Conservation (phyloP, 768 basidiomycete genomes). For the Coprinopsis cinerea region DNA sequence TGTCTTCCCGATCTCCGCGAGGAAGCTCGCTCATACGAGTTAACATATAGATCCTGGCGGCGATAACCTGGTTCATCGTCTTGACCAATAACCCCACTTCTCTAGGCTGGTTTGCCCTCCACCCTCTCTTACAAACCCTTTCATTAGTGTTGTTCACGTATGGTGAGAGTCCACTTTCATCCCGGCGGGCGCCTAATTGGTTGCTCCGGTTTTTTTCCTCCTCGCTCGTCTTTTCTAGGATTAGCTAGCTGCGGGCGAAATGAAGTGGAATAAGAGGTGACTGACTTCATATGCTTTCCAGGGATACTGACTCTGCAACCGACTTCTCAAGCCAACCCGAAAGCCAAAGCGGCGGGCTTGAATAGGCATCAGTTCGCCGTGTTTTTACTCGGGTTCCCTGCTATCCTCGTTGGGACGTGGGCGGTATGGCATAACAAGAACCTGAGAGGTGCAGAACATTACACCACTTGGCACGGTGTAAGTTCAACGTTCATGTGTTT, state of each 20-base stretch:
- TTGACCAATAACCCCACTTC: conserved; percentile 38
- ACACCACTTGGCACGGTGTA: conserved; percentile 74
- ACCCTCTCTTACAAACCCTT: conserved; percentile 58
- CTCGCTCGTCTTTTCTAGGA: too few relatives aligned
- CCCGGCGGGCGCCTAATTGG: background rate
- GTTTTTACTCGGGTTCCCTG: conserved; percentile 47
- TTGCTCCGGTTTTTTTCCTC: too few relatives aligned
- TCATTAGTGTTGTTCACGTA: conserved; percentile 53
- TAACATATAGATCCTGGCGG: conserved; percentile 30
- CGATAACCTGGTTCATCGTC: conserved; percentile 40
- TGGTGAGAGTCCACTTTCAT: conserved; percentile 34
- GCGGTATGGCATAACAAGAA: conserved; percentile 62
- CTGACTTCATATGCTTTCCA: conserved; percentile 19
- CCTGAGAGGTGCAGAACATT: conserved; percentile 45
- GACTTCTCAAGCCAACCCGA: conserved; percentile 48
- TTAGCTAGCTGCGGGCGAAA: too few relatives aligned
- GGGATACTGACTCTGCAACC: conserved; percentile 75
- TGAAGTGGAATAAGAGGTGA: too few relatives aligned
- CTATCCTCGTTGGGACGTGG: conserved; percentile 53
- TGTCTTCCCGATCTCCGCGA: too few relatives aligned
- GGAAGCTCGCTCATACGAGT: background rate
- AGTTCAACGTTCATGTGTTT: conserved; percentile 18
- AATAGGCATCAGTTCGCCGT: conserved; percentile 63
- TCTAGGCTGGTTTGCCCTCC: conserved; percentile 59
- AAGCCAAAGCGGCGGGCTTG: conserved; percentile 61